Percentiles rank a stretch among this genome's conserved stretches.
Conservation (phyloP, 2,329 filamentous ascomycete species). For the Purpureocillium takamizusanense region DNA sequence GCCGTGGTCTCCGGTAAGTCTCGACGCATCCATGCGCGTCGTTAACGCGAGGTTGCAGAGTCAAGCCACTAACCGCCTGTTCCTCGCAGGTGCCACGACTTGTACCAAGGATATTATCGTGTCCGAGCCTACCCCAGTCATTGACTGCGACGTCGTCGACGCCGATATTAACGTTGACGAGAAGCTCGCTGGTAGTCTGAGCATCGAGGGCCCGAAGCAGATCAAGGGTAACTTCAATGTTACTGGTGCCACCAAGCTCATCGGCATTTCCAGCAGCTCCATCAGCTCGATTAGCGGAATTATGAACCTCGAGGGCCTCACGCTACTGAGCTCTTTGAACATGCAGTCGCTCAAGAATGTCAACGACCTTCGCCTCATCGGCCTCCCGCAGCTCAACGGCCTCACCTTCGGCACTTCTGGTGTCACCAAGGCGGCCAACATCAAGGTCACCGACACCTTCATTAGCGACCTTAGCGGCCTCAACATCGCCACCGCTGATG, state of each 20-base stretch:
- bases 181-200: slow-evolving; percentile 45
- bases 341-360: slow-evolving; percentile 59
- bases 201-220: slow-evolving; percentile 49
- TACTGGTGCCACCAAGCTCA: slow-evolving; percentile 52
- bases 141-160: slow-evolving; percentile 61
- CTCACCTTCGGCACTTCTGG: slow-evolving; percentile 40
- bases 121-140: slow-evolving; percentile 48
- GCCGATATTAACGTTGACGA: slow-evolving; percentile 60
- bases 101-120: slow-evolving; percentile 50
- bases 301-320: slow-evolving; percentile 64
- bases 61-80: background rate
- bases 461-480: slow-evolving; percentile 73
- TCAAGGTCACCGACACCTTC: slow-evolving; percentile 80
- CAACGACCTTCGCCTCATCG: slow-evolving; percentile 59
- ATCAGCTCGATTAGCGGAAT: slow-evolving; percentile 57
- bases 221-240: slow-evolving; percentile 50
- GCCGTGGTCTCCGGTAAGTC: slow-evolving; percentile 34
- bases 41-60: too few species aligned
- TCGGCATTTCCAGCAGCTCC: slow-evolving; percentile 49
- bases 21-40: background rate
- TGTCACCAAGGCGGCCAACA: slow-evolving; percentile 56
- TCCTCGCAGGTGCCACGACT: slow-evolving; percentile 18
- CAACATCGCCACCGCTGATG: slow-evolving; percentile 62
- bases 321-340: slow-evolving; percentile 56
- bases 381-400: slow-evolving; percentile 52